Evolutionary conservation across 164 flowering plant genomes (phyloP).

Genomic region (Aristolochia fimbriata): DNA sequence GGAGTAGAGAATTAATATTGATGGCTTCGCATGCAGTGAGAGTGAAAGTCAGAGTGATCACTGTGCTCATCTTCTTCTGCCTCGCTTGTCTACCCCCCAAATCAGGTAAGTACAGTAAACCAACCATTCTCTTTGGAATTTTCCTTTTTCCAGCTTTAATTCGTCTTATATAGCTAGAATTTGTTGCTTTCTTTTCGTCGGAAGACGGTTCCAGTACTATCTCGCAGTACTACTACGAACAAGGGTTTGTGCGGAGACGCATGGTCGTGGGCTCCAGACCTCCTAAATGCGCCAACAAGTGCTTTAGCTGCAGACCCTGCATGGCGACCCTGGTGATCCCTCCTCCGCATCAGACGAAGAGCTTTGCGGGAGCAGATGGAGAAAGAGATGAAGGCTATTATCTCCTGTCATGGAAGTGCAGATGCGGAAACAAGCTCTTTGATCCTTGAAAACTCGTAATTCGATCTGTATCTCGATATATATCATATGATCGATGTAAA

Average conservation of each 20-base stretch:
- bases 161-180: neutral
- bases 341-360: slow-evolving; percentile 26
- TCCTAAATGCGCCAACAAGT: slow-evolving; percentile 60
- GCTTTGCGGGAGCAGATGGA: slow-evolving; percentile 5
- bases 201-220: slow-evolving; percentile 12
- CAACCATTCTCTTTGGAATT: no score
- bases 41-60: no score
- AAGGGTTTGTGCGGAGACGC: slow-evolving; percentile 19
- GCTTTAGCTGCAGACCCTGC: slow-evolving; percentile 71
- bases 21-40: no score
- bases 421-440: slow-evolving; percentile 40
- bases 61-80: no score
- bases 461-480: no score
- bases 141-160: neutral
- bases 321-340: slow-evolving; percentile 52
- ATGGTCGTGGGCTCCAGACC: slow-evolving; percentile 73
- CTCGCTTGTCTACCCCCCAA: no score
- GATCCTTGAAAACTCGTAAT: slow-evolving; percentile 6
- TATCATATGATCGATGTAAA: no score
- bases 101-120: no score
- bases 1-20: no score
- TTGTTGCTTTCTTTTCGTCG: neutral
- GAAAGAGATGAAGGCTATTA: slow-evolving; percentile 51
- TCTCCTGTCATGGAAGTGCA: slow-evolving; percentile 76
- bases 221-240: slow-evolving; percentile 6